Base-by-base conservation (phyloP, 139 green algal species). In the Coccomyxa sp. region DNA sequence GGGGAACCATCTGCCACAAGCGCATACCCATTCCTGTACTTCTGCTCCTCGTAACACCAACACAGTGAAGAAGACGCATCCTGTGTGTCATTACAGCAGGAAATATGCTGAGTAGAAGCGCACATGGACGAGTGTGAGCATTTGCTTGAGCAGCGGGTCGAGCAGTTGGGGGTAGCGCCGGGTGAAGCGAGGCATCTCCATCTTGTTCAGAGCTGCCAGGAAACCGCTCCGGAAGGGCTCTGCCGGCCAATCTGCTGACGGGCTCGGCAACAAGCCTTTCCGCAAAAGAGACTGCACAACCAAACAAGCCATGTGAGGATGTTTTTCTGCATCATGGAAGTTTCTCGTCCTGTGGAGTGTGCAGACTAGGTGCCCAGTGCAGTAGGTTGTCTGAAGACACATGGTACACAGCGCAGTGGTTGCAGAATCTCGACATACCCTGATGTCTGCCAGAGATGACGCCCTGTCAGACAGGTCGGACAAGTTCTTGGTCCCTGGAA, bases 151-250 rank as follows among this genome's bases (percentile, higher is more conserved):
- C 38, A 98, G 87, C 12, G 89, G 90, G 67, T 93, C 88, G 57
- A 96, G 87, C 76, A 98, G 90, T 77, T 90, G 85, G 0, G 95
- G 95, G 87, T 97, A 93, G 31, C 92, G 88, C 45, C 93, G 86
- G 23, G 91, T 96, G 88, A 98, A 97, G 76, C 92, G 93, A 1
- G 94, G 85, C 93, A 98, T 97, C 88, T 96, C 92, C 76, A 98
- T 81, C 58, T 91, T 88, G n/a, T 78, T 77, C 1, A 77, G 71
- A 16, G n/a, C 21, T n/a, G 25, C 88, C 25, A 94, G 87, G 87
- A 97, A 96, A 87, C 94, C 93, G 58, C 82, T 89, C 79, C 90
- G 87, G 76, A 98, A 96, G 18, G 94, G 94, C 83, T 97, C 93
- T 38, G 82, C 82, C 9, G 94, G 94, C 94, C 94, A 98, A 86